These are phyloP conservation scores for Alternaria gaisen DNA, from an alignment of 2,329 filamentous ascomycete genomes.

Conservation along the genomic window DNA sequence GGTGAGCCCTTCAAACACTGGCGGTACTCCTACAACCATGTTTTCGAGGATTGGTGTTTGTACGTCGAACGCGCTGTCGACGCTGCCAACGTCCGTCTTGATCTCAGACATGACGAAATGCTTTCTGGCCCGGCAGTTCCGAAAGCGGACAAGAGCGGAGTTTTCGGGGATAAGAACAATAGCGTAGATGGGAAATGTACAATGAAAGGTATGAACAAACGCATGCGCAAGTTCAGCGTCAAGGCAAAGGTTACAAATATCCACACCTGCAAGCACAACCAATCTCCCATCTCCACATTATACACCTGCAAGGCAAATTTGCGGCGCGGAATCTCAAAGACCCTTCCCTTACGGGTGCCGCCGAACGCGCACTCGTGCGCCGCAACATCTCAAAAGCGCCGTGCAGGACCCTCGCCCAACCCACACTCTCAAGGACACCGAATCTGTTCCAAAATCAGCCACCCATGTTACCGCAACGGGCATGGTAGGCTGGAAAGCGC, in stretches of 20 bases:
- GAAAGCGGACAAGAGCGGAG: constrained; percentile 21
- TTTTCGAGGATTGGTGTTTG: constrained; percentile 48
- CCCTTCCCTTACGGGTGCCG: not conserved
- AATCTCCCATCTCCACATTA: constrained; percentile 1
- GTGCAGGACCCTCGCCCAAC: not conserved
- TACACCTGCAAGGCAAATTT: constrained; percentile 5
- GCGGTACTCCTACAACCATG: constrained; percentile 49
- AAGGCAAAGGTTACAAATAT: not conserved
- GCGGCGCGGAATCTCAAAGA: constrained; percentile 5
- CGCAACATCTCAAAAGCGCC: constrained; percentile 12
- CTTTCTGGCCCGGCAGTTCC: constrained; percentile 13
- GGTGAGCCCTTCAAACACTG: constrained; percentile 48
- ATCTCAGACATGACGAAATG: constrained; percentile 31
- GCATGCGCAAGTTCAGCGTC: not conserved
- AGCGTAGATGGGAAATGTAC: not conserved
- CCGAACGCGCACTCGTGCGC: constrained; percentile 5
- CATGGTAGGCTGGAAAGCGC: constrained; percentile 5
- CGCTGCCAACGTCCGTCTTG: constrained; percentile 14
- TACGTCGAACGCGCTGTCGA: constrained; percentile 34
- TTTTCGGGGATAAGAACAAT: constrained; percentile 18
- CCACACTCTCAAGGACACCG: constrained; percentile 6
- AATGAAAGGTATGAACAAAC: not conserved
- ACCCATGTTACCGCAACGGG: constrained; percentile 14
- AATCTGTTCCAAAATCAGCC: constrained; percentile 11
- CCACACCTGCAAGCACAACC: not conserved